Evolutionary conservation across 768 basidiomycete genomes (phyloP).

Genomic region (Termitomyces sp.): DNA sequence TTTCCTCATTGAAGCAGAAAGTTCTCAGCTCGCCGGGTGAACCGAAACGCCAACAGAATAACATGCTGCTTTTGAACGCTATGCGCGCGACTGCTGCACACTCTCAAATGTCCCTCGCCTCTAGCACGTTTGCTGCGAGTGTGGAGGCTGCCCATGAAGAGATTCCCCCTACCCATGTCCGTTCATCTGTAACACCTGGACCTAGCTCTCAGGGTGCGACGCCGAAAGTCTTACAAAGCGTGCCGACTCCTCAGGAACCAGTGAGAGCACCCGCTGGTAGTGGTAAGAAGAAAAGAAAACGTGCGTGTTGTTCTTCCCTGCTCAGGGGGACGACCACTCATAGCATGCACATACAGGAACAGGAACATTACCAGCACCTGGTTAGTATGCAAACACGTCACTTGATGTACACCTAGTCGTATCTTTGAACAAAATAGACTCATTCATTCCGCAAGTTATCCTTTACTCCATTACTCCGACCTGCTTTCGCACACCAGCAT

Average conservation of each 20-base stretch:
- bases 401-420: background rate
- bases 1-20: slow-evolving; percentile 19
- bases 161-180: slow-evolving; percentile 25
- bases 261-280: slow-evolving; percentile 42
- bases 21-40: slow-evolving; percentile 13
- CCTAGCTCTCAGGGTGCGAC: slow-evolving; percentile 25
- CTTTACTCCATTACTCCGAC: background rate
- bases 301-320: slow-evolving; percentile 32
- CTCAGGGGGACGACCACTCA: background rate
- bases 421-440: background rate
- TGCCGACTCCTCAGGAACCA: slow-evolving; percentile 37
- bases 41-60: slow-evolving; percentile 61
- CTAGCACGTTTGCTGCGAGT: slow-evolving; percentile 27
- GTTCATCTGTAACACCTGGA: slow-evolving; percentile 36
- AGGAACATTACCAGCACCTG: slow-evolving; percentile 26
- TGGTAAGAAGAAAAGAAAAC: slow-evolving; percentile 74
- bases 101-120: slow-evolving; percentile 46
- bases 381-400: slow-evolving; percentile 11
- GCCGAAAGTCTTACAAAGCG: slow-evolving; percentile 27
- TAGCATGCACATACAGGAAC: slow-evolving; percentile 9
- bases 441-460: background rate
- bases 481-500: background rate
- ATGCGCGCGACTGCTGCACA: slow-evolving; percentile 78
- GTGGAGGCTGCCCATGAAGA: slow-evolving; percentile 24
- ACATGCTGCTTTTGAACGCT: slow-evolving; percentile 63